phyloP scores from a whole-genome alignment of 352 stramenopile species.

The Globisporangium emineosum region DNA sequence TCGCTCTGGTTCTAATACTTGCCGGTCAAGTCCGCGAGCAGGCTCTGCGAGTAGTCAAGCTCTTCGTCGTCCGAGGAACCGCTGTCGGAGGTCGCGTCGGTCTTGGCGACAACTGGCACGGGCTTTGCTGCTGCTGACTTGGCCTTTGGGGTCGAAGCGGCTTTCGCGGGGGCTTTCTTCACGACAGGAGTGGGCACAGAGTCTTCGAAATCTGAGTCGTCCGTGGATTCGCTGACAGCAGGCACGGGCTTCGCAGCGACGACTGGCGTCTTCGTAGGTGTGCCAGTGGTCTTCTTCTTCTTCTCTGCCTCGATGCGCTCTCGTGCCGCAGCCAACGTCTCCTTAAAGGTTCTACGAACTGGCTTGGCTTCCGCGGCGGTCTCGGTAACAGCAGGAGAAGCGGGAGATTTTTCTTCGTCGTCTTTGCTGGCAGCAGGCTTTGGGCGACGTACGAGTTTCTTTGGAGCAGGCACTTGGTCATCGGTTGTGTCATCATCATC shows the following conservation, averaged over 20 bases:
- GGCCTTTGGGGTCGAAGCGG: neutral
- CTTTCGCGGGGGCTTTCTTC: slow-evolving; percentile 4
- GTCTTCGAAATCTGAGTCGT: slow-evolving; percentile 39
- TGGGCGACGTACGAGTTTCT: slow-evolving; percentile 21
- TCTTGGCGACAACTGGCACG: slow-evolving; percentile 12
- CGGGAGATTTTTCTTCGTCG: slow-evolving; percentile 7
- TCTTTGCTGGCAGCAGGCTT: slow-evolving; percentile 20
- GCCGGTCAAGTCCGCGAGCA: slow-evolving; percentile 72
- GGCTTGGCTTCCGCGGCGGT: slow-evolving; percentile 9
- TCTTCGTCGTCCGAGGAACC: slow-evolving; percentile 62
- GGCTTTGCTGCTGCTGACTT: slow-evolving; percentile 16
- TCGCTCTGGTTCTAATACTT: slow-evolving; percentile 24
- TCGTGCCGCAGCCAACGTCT: slow-evolving; percentile 38
- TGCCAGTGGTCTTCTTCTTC: slow-evolving; percentile 11
- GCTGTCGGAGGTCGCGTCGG: slow-evolving; percentile 20
- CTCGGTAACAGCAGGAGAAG: neutral
- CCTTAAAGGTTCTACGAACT: slow-evolving; percentile 32
- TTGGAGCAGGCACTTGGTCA: slow-evolving; percentile 18
- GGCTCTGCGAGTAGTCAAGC: slow-evolving; percentile 71
- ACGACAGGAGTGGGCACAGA: slow-evolving; percentile 6
- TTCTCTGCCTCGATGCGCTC: slow-evolving; percentile 36
- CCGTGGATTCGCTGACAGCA: slow-evolving; percentile 18
- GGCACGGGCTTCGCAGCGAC: slow-evolving; percentile 2
- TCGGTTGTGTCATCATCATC: slow-evolving; percentile 17
- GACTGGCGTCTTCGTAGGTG: slow-evolving; percentile 4